Evolutionary conservation across 352 stramenopile genomes (phyloP).

Genomic region (Globisporangium paddicum): DNA sequence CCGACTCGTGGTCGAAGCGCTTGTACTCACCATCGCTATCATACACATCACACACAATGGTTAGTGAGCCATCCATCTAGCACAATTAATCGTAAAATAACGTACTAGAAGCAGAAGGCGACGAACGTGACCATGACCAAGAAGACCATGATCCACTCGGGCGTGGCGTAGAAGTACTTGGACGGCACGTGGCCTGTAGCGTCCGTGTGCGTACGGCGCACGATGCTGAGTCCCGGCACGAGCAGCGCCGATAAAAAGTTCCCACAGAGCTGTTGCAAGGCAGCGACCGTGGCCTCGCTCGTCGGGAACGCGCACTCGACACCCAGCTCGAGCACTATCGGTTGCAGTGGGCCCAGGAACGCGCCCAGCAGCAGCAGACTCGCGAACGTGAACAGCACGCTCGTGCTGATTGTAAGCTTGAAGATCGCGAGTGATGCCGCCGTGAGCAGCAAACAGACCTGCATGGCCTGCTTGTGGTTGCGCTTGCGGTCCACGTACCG

Average conservation of each 20-base stretch:
- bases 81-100: constrained; percentile 19
- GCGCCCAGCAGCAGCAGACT: constrained; percentile 43
- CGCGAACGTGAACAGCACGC: constrained; percentile 34
- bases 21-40: constrained; percentile 29
- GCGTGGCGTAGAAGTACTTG: constrained; percentile 41
- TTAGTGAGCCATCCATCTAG: constrained; percentile 7
- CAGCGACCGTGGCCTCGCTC: constrained; percentile 69
- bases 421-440: constrained; percentile 35
- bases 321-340: constrained; percentile 62
- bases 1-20: constrained; percentile 22
- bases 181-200: constrained; percentile 21
- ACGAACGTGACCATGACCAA: constrained; percentile 36
- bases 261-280: constrained; percentile 70
- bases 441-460: constrained; percentile 51
- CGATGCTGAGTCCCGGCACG: constrained; percentile 43
- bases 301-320: constrained; percentile 74
- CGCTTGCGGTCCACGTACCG: constrained; percentile 54
- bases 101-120: constrained; percentile 29
- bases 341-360: constrained; percentile 60
- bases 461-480: constrained; percentile 54
- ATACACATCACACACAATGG: background rate
- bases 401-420: constrained; percentile 34
- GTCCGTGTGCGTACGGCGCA: constrained; percentile 33
- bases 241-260: constrained; percentile 66
- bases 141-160: constrained; percentile 48